Conservation (phyloP, 176 grass and related monocot genomes). For the Carex pumila region DNA sequence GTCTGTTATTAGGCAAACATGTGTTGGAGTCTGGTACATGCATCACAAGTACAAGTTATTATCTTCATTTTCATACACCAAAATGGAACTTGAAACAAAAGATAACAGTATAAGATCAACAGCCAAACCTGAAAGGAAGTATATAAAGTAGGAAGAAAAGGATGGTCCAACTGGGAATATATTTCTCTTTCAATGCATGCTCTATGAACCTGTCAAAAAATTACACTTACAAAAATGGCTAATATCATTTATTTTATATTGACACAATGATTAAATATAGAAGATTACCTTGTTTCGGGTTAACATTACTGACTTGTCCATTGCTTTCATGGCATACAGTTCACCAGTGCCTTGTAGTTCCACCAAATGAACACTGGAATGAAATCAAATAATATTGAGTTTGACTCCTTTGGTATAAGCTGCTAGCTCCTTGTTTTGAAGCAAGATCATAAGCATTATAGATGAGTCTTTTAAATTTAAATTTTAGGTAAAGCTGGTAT, state of each 20-base stretch:
- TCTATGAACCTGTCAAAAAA: constrained; percentile 68
- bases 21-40: constrained; percentile 69
- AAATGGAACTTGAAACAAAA: constrained; percentile 2
- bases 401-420: background rate
- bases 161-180: constrained; percentile 93
- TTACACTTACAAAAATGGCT: constrained; percentile 8
- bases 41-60: background rate
- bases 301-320: constrained; percentile 97
- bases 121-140: constrained; percentile 83
- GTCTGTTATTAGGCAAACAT: constrained; percentile 98
- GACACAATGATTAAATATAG: background rate
- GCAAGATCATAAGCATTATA: constrained; percentile 7
- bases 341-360: constrained; percentile 87
- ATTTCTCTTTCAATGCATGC: constrained; percentile 93
- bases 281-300: constrained; percentile 89
- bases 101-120: constrained; percentile 3
- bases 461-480: background rate
- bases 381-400: background rate
- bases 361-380: constrained; percentile 83
- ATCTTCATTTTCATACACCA: constrained; percentile 5
- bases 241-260: background rate
- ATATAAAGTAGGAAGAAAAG: constrained; percentile 94
- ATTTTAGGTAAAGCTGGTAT: background rate
- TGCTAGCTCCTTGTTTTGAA: background rate
- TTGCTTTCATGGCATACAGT: constrained; percentile 98